Percentiles rank a stretch among this genome's conserved stretches.
Evolutionary conservation across 169 alveolate species (phyloP).

Genomic region (Cryptosporidium parvum): DNA sequence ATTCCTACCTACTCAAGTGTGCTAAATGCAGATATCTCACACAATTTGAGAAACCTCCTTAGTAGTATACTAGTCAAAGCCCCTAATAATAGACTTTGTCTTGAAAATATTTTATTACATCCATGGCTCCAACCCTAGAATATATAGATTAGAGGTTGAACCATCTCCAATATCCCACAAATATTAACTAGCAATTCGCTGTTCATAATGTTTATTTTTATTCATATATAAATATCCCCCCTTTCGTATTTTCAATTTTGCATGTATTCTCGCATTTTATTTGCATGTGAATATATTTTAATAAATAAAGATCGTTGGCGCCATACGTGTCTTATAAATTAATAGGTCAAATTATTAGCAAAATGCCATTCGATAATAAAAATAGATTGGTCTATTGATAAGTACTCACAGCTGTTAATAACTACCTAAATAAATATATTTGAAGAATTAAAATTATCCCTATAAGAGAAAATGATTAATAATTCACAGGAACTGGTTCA

Average conservation of each 20-base stretch:
- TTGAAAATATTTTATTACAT: slow-evolving; percentile 10
- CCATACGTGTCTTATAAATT: slow-evolving; percentile 10
- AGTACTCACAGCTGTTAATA: background rate
- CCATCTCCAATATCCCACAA: background rate
- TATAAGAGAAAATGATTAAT: background rate
- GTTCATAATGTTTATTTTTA: background rate
- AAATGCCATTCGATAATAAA: background rate
- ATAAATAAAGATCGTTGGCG: slow-evolving; percentile 14
- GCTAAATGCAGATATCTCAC: slow-evolving; percentile 16
- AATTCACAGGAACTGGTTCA: background rate
- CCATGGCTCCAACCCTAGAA: slow-evolving; percentile 15
- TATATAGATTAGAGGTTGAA: background rate
- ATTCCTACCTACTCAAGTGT: slow-evolving; percentile 48
- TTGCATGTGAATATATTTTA: background rate
- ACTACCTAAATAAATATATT: background rate
- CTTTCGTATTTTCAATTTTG: background rate
- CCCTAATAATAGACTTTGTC: slow-evolving; percentile 7
- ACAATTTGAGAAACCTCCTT: slow-evolving; percentile 10
- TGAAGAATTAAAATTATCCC: background rate
- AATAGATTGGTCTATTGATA: background rate
- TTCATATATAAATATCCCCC: background rate
- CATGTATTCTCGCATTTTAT: background rate
- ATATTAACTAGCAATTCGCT: background rate
- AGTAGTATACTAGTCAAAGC: slow-evolving; percentile 16
- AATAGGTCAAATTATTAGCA: background rate